Percentiles rank a stretch among this genome's conserved stretches.
These are phyloP conservation scores for Aureobasidium subglaciale DNA, from an alignment of 2,329 filamentous ascomycete species.

Conservation along the genomic window DNA sequence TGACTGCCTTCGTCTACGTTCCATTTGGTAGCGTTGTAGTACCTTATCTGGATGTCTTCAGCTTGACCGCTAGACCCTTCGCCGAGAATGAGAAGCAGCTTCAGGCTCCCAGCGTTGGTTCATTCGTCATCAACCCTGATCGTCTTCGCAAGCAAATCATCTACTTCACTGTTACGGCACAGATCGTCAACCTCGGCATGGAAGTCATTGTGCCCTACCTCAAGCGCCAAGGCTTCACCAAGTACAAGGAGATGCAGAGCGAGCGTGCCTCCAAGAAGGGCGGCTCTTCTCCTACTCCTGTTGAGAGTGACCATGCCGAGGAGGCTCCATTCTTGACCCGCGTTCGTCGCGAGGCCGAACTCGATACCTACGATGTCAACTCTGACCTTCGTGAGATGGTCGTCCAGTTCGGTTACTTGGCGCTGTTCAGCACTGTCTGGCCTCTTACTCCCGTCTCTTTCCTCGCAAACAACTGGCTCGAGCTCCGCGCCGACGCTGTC, in stretches of 20 bases:
- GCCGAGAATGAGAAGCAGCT: slow-evolving; percentile 68
- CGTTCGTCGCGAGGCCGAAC: slow-evolving; percentile 73
- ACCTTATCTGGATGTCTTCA: slow-evolving; percentile 79
- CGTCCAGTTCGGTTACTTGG: slow-evolving; percentile 74
- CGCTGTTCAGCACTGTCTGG: slow-evolving; percentile 90
- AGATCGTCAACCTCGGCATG: slow-evolving; percentile 77
- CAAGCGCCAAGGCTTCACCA: slow-evolving; percentile 70
- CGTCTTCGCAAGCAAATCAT: slow-evolving; percentile 86
- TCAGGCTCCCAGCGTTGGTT: slow-evolving; percentile 44
- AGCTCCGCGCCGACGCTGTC: slow-evolving; percentile 84
- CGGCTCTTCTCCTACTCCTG: slow-evolving; percentile 36
- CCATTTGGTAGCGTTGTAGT: slow-evolving; percentile 80
- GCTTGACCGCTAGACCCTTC: slow-evolving; percentile 64
- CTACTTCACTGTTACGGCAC: slow-evolving; percentile 90
- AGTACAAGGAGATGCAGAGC: slow-evolving; percentile 68
- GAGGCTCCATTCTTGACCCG: slow-evolving; percentile 74
- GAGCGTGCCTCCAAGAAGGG: slow-evolving; percentile 52
- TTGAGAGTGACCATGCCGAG: slow-evolving; percentile 59
- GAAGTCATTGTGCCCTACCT: slow-evolving; percentile 80
- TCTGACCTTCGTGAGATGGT: slow-evolving; percentile 91
- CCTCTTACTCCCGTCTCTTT: slow-evolving; percentile 86
- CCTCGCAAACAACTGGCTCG: slow-evolving; percentile 91
- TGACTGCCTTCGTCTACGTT: slow-evolving; percentile 91
- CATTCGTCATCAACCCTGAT: slow-evolving; percentile 74
- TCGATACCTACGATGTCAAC: slow-evolving; percentile 82